Evolutionary conservation across 2,329 filamentous ascomycete genomes (phyloP).

Genomic region (Colletotrichum aenigma): DNA sequence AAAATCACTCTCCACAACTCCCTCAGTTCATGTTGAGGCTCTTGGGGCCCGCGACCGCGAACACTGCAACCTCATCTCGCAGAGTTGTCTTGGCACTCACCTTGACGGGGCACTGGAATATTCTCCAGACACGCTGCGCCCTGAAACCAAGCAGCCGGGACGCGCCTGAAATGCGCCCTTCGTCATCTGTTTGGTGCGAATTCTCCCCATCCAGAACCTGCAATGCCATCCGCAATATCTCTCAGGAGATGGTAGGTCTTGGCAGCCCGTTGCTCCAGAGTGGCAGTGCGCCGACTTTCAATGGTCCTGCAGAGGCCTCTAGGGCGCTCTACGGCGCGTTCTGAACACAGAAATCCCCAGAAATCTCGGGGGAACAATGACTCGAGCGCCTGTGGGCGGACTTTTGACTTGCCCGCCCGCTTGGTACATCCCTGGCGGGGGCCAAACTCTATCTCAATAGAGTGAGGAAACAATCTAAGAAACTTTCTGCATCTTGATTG

Average conservation of each 20-base stretch:
- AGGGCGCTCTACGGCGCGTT: not conserved
- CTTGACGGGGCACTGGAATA: not conserved
- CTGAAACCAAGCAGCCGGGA: not conserved
- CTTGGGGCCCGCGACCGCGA: not conserved
- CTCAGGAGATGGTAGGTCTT: not conserved
- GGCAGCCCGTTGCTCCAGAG: not conserved
- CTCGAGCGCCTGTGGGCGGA: not conserved
- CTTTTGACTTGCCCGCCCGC: not conserved
- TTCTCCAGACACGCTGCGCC: not conserved
- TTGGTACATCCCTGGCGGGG: not conserved
- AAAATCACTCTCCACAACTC: not conserved
- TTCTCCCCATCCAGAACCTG: not conserved
- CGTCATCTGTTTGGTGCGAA: slow-evolving; percentile 5
- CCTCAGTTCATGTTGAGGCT: not conserved
- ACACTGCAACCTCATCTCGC: not conserved
- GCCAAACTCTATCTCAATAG: not conserved
- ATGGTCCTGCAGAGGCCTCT: not conserved
- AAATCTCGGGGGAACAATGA: not conserved
- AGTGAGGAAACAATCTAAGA: not conserved
- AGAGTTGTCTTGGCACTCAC: not conserved
- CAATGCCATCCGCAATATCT: not conserved
- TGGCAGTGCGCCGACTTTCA: not conserved
- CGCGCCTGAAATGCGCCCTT: not conserved
- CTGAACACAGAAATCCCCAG: not conserved
- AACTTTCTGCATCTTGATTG: slow-evolving; percentile 9